Evolutionary conservation across 2,329 filamentous ascomycete genomes (phyloP).

Genomic region (Colletotrichum cuscutae): DNA sequence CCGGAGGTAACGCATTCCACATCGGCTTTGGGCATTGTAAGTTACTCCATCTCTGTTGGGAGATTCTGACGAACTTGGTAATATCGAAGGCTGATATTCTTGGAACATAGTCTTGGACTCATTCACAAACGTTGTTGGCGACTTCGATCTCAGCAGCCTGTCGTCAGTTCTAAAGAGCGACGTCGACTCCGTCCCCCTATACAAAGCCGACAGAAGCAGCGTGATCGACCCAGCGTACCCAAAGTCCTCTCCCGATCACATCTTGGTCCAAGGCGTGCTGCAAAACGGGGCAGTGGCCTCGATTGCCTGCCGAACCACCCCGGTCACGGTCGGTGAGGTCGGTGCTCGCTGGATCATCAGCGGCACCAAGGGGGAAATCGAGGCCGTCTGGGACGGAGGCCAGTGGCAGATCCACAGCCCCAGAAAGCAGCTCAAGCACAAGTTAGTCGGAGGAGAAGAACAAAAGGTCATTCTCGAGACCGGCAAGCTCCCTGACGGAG

Average conservation of each 20-base stretch:
- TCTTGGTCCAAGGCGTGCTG: slow-evolving; percentile 46
- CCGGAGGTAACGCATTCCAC: slow-evolving; percentile 38
- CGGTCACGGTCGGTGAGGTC: slow-evolving; percentile 36
- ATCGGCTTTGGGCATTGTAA: slow-evolving; percentile 45
- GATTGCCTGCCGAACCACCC: slow-evolving; percentile 40
- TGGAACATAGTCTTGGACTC: slow-evolving; percentile 43
- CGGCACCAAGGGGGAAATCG: slow-evolving; percentile 49
- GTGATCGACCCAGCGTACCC: slow-evolving; percentile 37
- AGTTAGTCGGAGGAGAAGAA: slow-evolving; percentile 27
- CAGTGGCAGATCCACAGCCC: slow-evolving; percentile 36
- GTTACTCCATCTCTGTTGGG: neutral
- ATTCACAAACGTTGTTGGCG: slow-evolving; percentile 46
- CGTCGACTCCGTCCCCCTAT: slow-evolving; percentile 36
- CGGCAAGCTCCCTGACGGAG: slow-evolving; percentile 26
- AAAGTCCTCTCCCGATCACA: slow-evolving; percentile 46
- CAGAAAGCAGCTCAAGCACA: slow-evolving; percentile 35
- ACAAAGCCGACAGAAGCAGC: slow-evolving; percentile 37
- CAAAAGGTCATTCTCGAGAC: slow-evolving; percentile 7
- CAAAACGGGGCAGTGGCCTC: slow-evolving; percentile 43
- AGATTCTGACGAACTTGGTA: rapidly evolving
- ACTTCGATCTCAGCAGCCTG: slow-evolving; percentile 42
- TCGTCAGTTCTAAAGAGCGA: slow-evolving; percentile 42
- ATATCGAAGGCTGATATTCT: neutral
- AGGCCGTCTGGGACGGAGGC: slow-evolving; percentile 34
- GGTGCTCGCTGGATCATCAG: slow-evolving; percentile 47